These are phyloP conservation scores for Jaltomata sinuosa DNA, from an alignment of 257 asterid species.

Conservation along the genomic window DNA sequence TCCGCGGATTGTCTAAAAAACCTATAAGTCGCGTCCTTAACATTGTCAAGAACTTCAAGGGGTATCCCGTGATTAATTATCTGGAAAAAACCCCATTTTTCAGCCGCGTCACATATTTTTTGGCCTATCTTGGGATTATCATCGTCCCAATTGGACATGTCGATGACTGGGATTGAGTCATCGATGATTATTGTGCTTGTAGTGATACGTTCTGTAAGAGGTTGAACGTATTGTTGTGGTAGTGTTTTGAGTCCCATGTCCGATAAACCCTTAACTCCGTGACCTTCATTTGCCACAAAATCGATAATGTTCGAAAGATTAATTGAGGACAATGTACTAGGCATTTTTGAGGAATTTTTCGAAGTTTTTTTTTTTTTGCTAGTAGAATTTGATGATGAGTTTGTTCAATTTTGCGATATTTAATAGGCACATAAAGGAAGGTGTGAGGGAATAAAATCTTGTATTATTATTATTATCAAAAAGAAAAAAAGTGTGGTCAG, in stretches of 20 bases:
- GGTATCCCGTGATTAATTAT: conserved; percentile 20
- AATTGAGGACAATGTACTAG: neutral
- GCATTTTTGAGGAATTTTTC: neutral
- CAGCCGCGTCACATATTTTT: conserved; percentile 15
- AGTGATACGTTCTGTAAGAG: neutral
- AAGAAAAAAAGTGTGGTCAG: neutral
- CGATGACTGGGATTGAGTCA: neutral
- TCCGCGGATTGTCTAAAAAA: conserved; percentile 17
- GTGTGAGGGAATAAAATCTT: neutral
- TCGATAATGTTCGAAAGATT: neutral
- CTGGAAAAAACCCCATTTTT: conserved; percentile 26
- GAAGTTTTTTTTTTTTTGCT: too few relatives aligned
- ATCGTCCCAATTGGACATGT: conserved; percentile 8
- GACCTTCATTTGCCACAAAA: neutral
- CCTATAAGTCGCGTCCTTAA: conserved; percentile 16
- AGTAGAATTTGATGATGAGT: neutral
- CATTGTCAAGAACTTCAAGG: conserved; percentile 8
- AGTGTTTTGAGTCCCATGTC: neutral
- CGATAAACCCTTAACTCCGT: neutral
- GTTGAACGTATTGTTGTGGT: neutral
- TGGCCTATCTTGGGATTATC: neutral
- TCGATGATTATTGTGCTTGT: neutral
- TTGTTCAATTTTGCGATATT: neutral
- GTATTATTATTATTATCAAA: too few relatives aligned
- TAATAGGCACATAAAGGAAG: neutral